Conservation (phyloP, 345 rosid genomes). For the Iberis pinnata region DNA sequence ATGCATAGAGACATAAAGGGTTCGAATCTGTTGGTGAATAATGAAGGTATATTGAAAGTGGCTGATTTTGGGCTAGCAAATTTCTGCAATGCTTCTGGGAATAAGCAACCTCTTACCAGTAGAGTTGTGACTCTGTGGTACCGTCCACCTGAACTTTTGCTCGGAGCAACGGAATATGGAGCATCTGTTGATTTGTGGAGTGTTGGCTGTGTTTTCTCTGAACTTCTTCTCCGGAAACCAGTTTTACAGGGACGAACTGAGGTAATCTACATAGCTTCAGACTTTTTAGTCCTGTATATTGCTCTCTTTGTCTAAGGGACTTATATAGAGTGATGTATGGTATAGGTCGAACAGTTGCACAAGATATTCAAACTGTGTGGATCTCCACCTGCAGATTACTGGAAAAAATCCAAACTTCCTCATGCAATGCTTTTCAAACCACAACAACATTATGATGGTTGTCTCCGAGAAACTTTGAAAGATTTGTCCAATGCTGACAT, state of each 20-base stretch:
- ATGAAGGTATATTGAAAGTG: slow-evolving; percentile 77
- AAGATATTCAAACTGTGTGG: slow-evolving; percentile 97
- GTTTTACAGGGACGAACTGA: slow-evolving; percentile 91
- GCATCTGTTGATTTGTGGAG: slow-evolving; percentile 94
- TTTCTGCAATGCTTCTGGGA: slow-evolving; percentile 39
- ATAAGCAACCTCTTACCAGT: slow-evolving; percentile 68
- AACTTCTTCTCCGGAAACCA: slow-evolving; percentile 72
- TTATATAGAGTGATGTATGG: slow-evolving; percentile 3
- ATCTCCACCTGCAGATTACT: slow-evolving; percentile 89
- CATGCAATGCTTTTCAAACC: slow-evolving; percentile 85
- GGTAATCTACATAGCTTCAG: slow-evolving; percentile 37
- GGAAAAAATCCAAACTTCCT: slow-evolving; percentile 91
- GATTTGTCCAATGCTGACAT: slow-evolving; percentile 50
- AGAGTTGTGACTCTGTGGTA: slow-evolving; percentile 97
- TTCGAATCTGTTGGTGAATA: slow-evolving; percentile 86
- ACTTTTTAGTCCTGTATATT: neutral
- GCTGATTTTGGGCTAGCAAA: slow-evolving; percentile 96
- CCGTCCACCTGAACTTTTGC: slow-evolving; percentile 93
- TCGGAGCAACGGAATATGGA: slow-evolving; percentile 84
- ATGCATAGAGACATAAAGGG: slow-evolving; percentile 98
- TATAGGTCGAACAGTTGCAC: slow-evolving; percentile 88
- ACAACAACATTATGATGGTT: slow-evolving; percentile 77
- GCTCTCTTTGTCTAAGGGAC: too few species aligned
- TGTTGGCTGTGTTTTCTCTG: slow-evolving; percentile 95
- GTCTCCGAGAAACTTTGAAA: slow-evolving; percentile 60